Evolutionary conservation across 2,329 filamentous ascomycete genomes (phyloP).

Genomic region (Apiospora aurea): DNA sequence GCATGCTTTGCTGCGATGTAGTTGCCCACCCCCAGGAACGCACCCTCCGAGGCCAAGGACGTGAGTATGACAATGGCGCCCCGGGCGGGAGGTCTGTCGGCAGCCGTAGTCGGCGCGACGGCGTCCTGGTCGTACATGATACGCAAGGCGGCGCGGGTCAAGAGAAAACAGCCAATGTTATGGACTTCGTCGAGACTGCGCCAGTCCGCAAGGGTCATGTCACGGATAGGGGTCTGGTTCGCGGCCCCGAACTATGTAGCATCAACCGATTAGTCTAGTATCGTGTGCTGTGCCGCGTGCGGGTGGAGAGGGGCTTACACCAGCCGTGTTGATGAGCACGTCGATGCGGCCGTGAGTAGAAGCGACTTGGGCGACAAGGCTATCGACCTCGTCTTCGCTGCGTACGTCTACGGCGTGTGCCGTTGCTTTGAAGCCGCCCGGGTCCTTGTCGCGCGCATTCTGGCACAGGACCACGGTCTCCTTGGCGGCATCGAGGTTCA

Average conservation of each 20-base stretch:
- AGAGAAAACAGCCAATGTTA: slow-evolving; percentile 33
- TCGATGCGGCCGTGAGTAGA: not conserved
- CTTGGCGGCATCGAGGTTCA: slow-evolving; percentile 30
- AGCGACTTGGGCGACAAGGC: not conserved
- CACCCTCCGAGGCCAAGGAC: slow-evolving; percentile 32
- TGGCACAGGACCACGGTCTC: slow-evolving; percentile 30
- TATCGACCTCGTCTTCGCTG: not conserved
- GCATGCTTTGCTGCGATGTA: slow-evolving; percentile 33
- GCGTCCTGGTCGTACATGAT: slow-evolving; percentile 31
- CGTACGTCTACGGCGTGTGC: not conserved
- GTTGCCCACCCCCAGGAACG: slow-evolving; percentile 30
- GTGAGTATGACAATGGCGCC: slow-evolving; percentile 34
- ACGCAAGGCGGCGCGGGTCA: slow-evolving; percentile 32
- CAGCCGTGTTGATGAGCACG: not conserved
- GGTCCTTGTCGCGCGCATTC: slow-evolving; percentile 2
- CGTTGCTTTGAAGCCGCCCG: not conserved
- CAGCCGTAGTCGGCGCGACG: slow-evolving; percentile 11
- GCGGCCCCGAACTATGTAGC: slow-evolving; percentile 28
- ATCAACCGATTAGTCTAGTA: not conserved
- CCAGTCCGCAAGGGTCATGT: slow-evolving; percentile 33
- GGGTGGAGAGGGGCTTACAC: not conserved
- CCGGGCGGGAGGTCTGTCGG: slow-evolving; percentile 25
- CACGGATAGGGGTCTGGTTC: slow-evolving; percentile 30
- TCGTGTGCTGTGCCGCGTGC: not conserved
- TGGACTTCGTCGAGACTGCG: slow-evolving; percentile 32